Evolutionary conservation across 108 stramenopile species (phyloP).

Genomic region (Cyclotella atomus): DNA sequence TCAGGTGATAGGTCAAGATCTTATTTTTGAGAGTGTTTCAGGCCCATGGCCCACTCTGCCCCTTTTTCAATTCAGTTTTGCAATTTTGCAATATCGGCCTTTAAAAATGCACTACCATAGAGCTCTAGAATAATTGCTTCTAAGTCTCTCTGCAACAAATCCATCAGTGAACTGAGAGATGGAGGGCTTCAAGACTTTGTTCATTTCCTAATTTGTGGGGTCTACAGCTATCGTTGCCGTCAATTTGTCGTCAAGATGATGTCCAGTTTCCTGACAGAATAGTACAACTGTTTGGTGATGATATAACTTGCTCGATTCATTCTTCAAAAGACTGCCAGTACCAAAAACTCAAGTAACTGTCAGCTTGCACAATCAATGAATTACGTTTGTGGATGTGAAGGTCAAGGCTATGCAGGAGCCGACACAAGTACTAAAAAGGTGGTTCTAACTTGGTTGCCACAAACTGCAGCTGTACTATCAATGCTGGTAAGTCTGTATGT

Average conservation of each 20-base stretch:
- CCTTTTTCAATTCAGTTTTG: too few relatives aligned
- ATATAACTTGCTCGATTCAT: not conserved
- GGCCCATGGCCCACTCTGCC: too few relatives aligned
- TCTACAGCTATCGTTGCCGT: too few relatives aligned
- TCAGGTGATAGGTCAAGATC: too few relatives aligned
- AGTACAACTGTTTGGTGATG: constrained; percentile 6
- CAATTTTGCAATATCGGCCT: too few relatives aligned
- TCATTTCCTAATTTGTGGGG: too few relatives aligned
- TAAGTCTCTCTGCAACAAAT: too few relatives aligned
- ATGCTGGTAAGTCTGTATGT: constrained; percentile 4
- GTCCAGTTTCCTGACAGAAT: constrained; percentile 5
- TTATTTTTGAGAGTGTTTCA: too few relatives aligned
- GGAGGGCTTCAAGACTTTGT: too few relatives aligned
- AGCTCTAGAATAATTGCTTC: too few relatives aligned
- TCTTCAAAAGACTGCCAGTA: not conserved
- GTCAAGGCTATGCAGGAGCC: constrained; percentile 19
- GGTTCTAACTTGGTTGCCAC: constrained; percentile 23
- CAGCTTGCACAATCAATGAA: constrained; percentile 17
- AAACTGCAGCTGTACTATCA: constrained; percentile 16
- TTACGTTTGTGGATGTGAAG: constrained; percentile 33
- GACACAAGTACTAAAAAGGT: constrained; percentile 7
- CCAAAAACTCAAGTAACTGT: constrained; percentile 3
- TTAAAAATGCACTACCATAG: too few relatives aligned
- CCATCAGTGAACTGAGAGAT: too few relatives aligned
- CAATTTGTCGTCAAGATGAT: constrained; percentile 7